These are phyloP conservation scores for Metschnikowia santaceciliae DNA, from an alignment of 805 yeast species.

Conservation along the genomic window DNA sequence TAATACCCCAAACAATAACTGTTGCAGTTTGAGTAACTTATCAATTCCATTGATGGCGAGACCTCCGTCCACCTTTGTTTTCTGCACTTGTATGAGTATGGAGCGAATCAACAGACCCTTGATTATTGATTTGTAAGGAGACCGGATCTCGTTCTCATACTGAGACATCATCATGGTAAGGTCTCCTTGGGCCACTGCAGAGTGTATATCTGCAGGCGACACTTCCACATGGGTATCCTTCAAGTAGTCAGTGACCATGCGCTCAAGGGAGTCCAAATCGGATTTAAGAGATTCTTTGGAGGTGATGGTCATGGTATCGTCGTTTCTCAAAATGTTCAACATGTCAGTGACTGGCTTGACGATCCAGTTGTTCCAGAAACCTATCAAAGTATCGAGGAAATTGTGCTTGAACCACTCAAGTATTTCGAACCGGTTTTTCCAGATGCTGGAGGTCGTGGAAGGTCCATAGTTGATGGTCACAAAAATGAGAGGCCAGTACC, in stretches of 20 bases:
- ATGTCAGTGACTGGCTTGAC: conserved; percentile 70
- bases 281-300: conserved; percentile 74
- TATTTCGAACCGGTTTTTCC: conserved; percentile 53
- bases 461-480: conserved; percentile 52
- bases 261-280: conserved; percentile 73
- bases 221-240: conserved; percentile 25
- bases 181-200: conserved; percentile 66
- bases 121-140: conserved; percentile 61
- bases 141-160: conserved; percentile 71
- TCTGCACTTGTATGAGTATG: conserved; percentile 86
- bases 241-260: conserved; percentile 81
- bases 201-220: conserved; percentile 31
- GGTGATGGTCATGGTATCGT: conserved; percentile 69
- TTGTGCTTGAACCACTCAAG: conserved; percentile 54
- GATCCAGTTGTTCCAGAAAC: conserved; percentile 82
- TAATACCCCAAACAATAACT: conserved; percentile 86
- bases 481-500: conserved; percentile 66
- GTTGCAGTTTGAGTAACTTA: conserved; percentile 82
- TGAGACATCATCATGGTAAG: conserved; percentile 72
- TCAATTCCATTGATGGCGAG: conserved; percentile 89
- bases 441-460: conserved; percentile 34
- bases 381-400: conserved; percentile 57
- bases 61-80: conserved; percentile 92
- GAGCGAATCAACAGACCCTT: conserved; percentile 73
- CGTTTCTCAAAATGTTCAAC: conserved; percentile 78